Evolutionary conservation across 2,329 filamentous ascomycete species (phyloP).

Genomic region (Cladosporium sp.): DNA sequence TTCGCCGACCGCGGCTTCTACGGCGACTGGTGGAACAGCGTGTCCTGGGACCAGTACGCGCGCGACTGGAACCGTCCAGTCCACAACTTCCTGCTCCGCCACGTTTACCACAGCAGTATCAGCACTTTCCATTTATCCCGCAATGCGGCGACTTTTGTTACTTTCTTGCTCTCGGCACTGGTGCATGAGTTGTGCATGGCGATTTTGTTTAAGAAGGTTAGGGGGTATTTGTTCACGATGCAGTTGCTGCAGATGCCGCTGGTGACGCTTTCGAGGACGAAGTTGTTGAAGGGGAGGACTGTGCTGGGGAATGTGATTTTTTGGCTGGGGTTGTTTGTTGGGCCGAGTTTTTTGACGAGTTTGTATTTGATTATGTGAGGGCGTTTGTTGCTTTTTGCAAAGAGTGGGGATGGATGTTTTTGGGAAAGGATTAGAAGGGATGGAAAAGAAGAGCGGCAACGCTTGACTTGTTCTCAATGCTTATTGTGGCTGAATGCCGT

Average conservation of each 20-base stretch:
- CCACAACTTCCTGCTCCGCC: slow-evolving; percentile 73
- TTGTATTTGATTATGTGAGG: slow-evolving; percentile 51
- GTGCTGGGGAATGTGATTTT: slow-evolving; percentile 73
- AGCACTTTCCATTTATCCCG: slow-evolving; percentile 70
- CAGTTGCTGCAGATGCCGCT: slow-evolving; percentile 75
- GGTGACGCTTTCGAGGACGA: slow-evolving; percentile 66
- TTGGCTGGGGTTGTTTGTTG: slow-evolving; percentile 76
- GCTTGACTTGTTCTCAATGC: neutral
- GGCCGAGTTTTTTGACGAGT: slow-evolving; percentile 63
- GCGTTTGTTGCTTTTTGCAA: neutral
- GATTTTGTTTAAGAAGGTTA: slow-evolving; percentile 74
- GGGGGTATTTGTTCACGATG: slow-evolving; percentile 70
- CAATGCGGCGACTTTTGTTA: slow-evolving; percentile 71
- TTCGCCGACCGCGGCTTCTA: slow-evolving; percentile 76
- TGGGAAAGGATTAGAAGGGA: neutral
- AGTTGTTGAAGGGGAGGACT: slow-evolving; percentile 61
- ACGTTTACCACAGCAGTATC: slow-evolving; percentile 78
- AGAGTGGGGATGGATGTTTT: neutral
- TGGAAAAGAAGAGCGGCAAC: neutral
- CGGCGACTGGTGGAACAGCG: slow-evolving; percentile 55
- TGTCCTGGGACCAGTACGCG: slow-evolving; percentile 72
- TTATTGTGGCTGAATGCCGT: neutral
- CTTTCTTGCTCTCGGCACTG: slow-evolving; percentile 70
- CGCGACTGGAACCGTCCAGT: slow-evolving; percentile 81
- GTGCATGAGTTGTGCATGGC: slow-evolving; percentile 79